Evolutionary conservation across 352 stramenopile genomes (phyloP), one percentile per base, ranked within the genome.

Genomic region (Saprolegnia diclina): DNA sequence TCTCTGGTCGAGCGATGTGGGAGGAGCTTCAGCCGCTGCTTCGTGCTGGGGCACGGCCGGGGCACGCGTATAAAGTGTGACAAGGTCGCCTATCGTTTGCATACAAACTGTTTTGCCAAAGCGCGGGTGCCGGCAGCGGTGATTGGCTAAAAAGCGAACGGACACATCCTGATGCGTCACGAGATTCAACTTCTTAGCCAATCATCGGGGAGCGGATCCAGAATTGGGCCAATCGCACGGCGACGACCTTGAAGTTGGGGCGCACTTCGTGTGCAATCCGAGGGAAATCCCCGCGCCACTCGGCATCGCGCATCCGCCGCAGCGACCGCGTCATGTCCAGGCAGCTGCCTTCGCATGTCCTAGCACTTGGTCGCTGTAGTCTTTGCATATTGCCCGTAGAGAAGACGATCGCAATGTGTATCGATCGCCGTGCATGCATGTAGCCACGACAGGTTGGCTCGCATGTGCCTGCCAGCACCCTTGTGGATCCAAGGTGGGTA

Each of bases 51-150:
- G 52, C 52, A 57, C 52, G 14, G 52, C 52, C 52, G 52, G 52
- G 52, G 52, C 52, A 57, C 52, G 9, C 16, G 22, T 57, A 38
- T 38, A 57, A 45, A 45, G 38, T 45, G 38, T 45, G 38, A 45
- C 38, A 45, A 45, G 38, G 7, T 45, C 52, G 52, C 32, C 7
- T 16, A 13, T 14, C 22, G 16, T 57, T 57, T 57, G 52, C 52
- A 57, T 57, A 57, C 52, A 57, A 57, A 57, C 52, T 57, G 52
- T 57, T 57, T 57, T 57, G 52, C 52, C 7, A 45, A 16, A 14
- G 38, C 7, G 38, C 38, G 38, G 7, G 9, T 57, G n/a, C n/a
- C n/a, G n/a, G n/a, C n/a, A n/a, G n/a, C n/a, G n/a, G 7, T 57
- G 52, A 57, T 57, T 57, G 52, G 52, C 22, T 57, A 57, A 16